These are phyloP conservation scores for Micractinium sp. DNA, from an alignment of 139 green algal species.

Conservation along the genomic window DNA sequence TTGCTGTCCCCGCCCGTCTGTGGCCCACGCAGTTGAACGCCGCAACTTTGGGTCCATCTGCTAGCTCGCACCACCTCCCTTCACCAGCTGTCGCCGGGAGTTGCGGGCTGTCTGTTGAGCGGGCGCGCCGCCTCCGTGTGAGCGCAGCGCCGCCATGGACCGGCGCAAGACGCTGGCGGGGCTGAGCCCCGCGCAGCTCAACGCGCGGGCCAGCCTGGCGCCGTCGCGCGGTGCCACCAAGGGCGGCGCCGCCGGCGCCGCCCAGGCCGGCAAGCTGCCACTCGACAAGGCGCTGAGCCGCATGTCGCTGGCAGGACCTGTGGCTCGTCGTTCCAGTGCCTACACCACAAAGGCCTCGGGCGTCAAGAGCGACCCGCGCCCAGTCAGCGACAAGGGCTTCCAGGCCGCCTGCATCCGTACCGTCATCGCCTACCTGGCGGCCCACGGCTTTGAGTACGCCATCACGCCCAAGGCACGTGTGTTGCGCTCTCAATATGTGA, in stretches of 20 bases:
- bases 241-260: conserved; percentile 2
- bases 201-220: conserved; percentile 51
- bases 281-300: conserved; percentile 39
- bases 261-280: conserved; percentile 22
- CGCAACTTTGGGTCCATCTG: too few species aligned
- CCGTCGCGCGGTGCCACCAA: conserved; percentile 31
- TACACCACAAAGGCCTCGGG: conserved; percentile 62
- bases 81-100: not conserved
- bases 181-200: conserved; percentile 68
- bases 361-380: conserved; percentile 76
- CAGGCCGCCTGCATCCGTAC: conserved; percentile 70
- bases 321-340: conserved; percentile 58
- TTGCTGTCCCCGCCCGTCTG: too few species aligned
- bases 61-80: too few species aligned
- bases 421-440: conserved; percentile 86
- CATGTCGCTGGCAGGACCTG: conserved; percentile 56
- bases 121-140: not conserved
- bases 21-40: too few species aligned
- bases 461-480: conserved; percentile 76
- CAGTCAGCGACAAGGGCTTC: conserved; percentile 81
- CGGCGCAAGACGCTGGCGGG: conserved; percentile 78
- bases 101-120: not conserved
- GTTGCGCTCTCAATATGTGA: not conserved
- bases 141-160: conserved; percentile 47
- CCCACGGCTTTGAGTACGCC: conserved; percentile 81